Evolutionary conservation across 192 early-diverging fungal species (phyloP).

Genomic region (Dimargaris xerosporica): DNA sequence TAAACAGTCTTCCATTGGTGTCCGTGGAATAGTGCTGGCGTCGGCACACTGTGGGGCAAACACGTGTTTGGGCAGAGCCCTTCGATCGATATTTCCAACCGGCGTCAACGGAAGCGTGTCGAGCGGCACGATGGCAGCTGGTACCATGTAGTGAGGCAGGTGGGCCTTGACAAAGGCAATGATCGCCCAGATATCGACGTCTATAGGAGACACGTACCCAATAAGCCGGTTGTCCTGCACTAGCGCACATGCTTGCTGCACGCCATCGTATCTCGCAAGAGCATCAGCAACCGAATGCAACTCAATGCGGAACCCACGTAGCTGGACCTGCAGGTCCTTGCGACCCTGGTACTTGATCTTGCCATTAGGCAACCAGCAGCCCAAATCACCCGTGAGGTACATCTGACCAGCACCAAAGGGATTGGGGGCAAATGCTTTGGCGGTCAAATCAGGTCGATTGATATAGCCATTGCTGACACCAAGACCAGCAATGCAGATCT

Average conservation of each 20-base stretch:
- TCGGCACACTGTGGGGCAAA: no score
- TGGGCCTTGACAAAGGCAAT: no score
- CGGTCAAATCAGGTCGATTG: background rate
- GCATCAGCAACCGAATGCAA: background rate
- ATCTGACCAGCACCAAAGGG: background rate
- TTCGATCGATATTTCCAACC: no score
- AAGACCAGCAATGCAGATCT: slow-evolving; percentile 1
- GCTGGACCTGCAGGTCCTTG: background rate
- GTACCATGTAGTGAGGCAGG: no score
- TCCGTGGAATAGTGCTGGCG: no score
- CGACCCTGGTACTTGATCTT: background rate
- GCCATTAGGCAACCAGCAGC: slow-evolving; percentile 1
- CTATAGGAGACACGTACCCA: no score
- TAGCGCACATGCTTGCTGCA: background rate
- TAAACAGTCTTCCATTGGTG: no score
- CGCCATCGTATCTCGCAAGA: background rate
- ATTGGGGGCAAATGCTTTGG: background rate
- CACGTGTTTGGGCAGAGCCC: no score
- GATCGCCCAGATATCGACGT: no score
- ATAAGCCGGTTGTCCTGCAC: background rate
- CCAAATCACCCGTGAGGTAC: background rate
- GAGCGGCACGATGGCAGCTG: no score
- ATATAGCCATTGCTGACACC: background rate
- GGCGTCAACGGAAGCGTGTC: no score
- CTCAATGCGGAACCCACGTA: slow-evolving; percentile 4